A percentile compares a stretch with the other conserved stretches of the same genome.
Conservation (phyloP, 2,329 filamentous ascomycete species). For the Diaporthe sp. region DNA sequence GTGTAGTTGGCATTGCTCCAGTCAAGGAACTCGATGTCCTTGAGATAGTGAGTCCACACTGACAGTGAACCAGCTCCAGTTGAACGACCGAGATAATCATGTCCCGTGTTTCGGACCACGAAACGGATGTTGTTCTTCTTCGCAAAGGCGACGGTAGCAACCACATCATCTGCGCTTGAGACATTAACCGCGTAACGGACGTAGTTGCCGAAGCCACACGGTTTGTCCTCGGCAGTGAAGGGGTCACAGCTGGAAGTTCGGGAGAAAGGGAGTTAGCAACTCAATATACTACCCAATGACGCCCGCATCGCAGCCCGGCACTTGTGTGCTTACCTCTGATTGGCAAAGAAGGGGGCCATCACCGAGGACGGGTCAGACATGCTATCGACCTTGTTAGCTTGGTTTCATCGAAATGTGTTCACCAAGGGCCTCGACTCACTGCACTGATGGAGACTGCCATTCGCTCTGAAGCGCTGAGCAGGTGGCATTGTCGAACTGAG, state of each 20-base stretch:
- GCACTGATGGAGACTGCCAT: constrained; percentile 12
- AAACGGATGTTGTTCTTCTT: constrained; percentile 53
- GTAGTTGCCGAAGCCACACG: constrained; percentile 49
- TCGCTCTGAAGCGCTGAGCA: constrained; percentile 24
- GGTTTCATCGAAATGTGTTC: background rate
- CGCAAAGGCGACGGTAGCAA: constrained; percentile 21
- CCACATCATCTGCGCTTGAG: constrained; percentile 32
- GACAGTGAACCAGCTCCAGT: constrained; percentile 60
- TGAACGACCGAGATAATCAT: constrained; percentile 60
- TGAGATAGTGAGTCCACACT: constrained; percentile 53
- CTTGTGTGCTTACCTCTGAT: constrained; percentile 31
- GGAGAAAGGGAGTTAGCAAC: background rate
- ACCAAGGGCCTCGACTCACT: background rate
- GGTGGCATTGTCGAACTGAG: constrained; percentile 33
- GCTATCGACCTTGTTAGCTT: constrained; percentile 15
- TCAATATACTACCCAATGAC: background rate
- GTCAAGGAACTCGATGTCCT: constrained; percentile 8
- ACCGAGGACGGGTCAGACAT: constrained; percentile 44
- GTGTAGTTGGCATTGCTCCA: constrained; percentile 47
- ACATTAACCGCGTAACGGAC: constrained; percentile 33
- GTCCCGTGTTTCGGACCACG: constrained; percentile 60
- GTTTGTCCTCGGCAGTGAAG: constrained; percentile 45
- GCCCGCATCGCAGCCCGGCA: background rate
- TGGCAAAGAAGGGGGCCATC: constrained; percentile 49
- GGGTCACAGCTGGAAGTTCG: constrained; percentile 37